Percentiles rank a stretch among this genome's conserved stretches.
Evolutionary conservation across 495 filamentous ascomycete species (phyloP).

Genomic region (Delitschia confertaspora): DNA sequence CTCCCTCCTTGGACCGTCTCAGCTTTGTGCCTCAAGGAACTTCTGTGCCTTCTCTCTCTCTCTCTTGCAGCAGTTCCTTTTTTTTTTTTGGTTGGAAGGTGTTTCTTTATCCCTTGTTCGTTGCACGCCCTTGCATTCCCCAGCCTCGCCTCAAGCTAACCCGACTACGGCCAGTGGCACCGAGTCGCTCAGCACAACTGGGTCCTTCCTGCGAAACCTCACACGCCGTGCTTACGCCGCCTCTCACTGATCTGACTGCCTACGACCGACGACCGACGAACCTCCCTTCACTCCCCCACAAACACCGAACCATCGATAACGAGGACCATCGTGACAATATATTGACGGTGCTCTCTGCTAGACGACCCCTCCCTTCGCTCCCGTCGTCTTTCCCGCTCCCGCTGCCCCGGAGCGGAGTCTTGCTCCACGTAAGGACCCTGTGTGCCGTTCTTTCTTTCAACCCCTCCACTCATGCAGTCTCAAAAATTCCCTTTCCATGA

Average conservation of each 20-base stretch:
- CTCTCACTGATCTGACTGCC: too few relatives aligned
- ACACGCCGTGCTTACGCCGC: too few relatives aligned
- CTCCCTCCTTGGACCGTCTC: too few relatives aligned
- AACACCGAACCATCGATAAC: too few relatives aligned
- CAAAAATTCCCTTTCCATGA: constrained; percentile 5
- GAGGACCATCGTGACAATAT: too few relatives aligned
- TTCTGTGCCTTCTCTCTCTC: not conserved
- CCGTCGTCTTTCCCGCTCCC: not conserved
- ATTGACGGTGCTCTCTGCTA: too few relatives aligned
- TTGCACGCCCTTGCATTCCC: constrained; percentile 7
- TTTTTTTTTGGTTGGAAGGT: constrained; percentile 3
- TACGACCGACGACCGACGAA: too few relatives aligned
- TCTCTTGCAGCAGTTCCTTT: not conserved
- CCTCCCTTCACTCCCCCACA: too few relatives aligned
- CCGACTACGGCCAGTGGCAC: not conserved
- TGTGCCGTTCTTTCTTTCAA: not conserved
- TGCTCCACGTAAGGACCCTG: constrained; percentile 8
- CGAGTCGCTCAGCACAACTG: not conserved
- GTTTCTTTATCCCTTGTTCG: too few relatives aligned
- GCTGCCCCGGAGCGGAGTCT: constrained; percentile 1
- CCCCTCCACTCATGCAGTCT: constrained; percentile 18
- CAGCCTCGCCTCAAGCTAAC: not conserved
- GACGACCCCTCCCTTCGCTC: too few relatives aligned
- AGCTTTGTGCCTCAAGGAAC: too few relatives aligned
- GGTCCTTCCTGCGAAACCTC: constrained; percentile 17